Percentiles rank a stretch among this genome's conserved stretches.
phyloP scores from a whole-genome alignment of 768 basidiomycete species.

The Dentipellis fragilis region DNA sequence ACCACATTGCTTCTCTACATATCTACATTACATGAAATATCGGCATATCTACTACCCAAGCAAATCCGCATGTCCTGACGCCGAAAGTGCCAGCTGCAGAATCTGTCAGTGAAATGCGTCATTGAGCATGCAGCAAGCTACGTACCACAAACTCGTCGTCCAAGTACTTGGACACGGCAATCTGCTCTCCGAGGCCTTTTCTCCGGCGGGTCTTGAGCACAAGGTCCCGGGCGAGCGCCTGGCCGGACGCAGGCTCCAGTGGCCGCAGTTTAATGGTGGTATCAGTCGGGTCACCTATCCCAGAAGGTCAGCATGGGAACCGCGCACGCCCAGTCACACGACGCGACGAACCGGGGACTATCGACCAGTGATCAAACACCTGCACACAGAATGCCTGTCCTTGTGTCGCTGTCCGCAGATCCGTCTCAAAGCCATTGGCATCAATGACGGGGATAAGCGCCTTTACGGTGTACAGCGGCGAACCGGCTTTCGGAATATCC shows the following conservation, averaged over 20 bases:
- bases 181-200: slow-evolving; percentile 95
- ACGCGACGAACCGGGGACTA: slow-evolving; percentile 80
- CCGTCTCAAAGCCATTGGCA: slow-evolving; percentile 97
- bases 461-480: slow-evolving; percentile 95
- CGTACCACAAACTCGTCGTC: slow-evolving; percentile 93
- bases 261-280: slow-evolving; percentile 94
- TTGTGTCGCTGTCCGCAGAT: slow-evolving; percentile 93
- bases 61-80: slow-evolving; percentile 92
- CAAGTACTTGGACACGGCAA: slow-evolving; percentile 93
- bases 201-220: slow-evolving; percentile 93
- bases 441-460: slow-evolving; percentile 98
- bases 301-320: not conserved
- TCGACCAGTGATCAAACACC: slow-evolving; percentile 97
- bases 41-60: slow-evolving; percentile 39
- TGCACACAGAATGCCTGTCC: slow-evolving; percentile 99
- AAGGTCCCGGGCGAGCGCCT: slow-evolving; percentile 87
- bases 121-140: slow-evolving; percentile 10
- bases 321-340: not conserved
- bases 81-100: slow-evolving; percentile 79
- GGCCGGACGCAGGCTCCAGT: slow-evolving; percentile 93
- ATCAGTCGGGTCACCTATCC: slow-evolving; percentile 90
- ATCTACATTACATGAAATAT: slow-evolving; percentile 14
- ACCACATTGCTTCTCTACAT: not conserved
- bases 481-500: slow-evolving; percentile 96
- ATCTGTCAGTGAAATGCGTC: not conserved